Base-by-base conservation (phyloP, 768 basidiomycete species). In the Coprinopsis marcescibilis region DNA sequence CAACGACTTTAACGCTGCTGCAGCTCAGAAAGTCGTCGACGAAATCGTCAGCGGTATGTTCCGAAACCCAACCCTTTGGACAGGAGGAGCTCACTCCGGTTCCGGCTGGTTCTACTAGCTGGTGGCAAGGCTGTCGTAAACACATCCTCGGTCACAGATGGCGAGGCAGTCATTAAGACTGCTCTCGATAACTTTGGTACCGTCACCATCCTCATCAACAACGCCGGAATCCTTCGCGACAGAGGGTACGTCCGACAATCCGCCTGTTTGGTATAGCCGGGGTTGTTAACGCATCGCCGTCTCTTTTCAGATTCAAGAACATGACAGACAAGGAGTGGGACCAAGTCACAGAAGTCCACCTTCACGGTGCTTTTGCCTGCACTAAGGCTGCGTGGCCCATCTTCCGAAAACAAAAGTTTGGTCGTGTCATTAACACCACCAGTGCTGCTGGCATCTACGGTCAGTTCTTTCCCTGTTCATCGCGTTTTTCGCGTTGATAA, bases 261-360 rank as follows among this genome's bases (percentile, higher is more conserved):
- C 14, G 34, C 34, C 42, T 36, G 34, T 50, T 35, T 42, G 21
- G 25, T 13, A 8, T 38, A 36, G 33, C 13, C 27, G 38, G 29
- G 24, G 11, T 33, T n/a, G 30, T 26, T 21, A 30, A 14, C 11
- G 6, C n/a, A 27, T 27, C 29, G 50, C 34, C 45, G 42, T 37
- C 15, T 23, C 30, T 52, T 21, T 46, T 35, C 11, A 91, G 89
- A 15, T 93, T 99, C 76, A 95, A 90, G 75, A 96, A 93, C 66
- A 96, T 99, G 91, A 73, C 89, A 0, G 94, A 98, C 64, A 77
- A 83, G 59, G 94, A 97, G 57, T 95, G 88, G 78, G 93, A 96
- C 56, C 81, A 89, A 51, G 75, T 97, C 45, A 77, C 80, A 42
- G 78, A 85, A 19, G 93, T 98, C 12, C 96, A 98, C 60, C 65